Evolutionary conservation across 1,284 basidiomycete genomes (phyloP).

Genomic region (Testicularia cyperi): DNA sequence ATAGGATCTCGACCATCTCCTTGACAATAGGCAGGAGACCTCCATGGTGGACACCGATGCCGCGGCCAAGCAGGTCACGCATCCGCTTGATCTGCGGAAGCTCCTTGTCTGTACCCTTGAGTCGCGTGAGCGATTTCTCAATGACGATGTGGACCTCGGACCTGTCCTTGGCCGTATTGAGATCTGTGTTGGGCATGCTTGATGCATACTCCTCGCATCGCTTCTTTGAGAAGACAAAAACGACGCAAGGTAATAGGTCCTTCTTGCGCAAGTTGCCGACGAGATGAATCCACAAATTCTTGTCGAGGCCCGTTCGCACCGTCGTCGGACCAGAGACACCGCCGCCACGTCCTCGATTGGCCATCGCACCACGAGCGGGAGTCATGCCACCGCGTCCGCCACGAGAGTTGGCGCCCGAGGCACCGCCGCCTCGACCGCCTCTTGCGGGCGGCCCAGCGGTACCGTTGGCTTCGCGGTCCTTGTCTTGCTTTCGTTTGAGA

Average conservation of each 20-base stretch:
- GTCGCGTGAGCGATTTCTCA: constrained; percentile 83
- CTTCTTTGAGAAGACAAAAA: constrained; percentile 97
- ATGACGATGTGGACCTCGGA: constrained; percentile 94
- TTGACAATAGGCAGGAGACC: constrained; percentile 95
- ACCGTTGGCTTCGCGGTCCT: constrained; percentile 84
- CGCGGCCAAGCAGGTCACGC: constrained; percentile 83
- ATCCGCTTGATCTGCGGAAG: constrained; percentile 94
- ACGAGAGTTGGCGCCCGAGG: constrained; percentile 30
- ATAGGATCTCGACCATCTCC: constrained; percentile 88
- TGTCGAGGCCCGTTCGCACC: constrained; percentile 68
- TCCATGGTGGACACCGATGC: constrained; percentile 96
- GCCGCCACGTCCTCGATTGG: constrained; percentile 65
- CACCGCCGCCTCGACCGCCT: constrained; percentile 63
- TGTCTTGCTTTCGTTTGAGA: constrained; percentile 89
- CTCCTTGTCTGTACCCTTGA: constrained; percentile 84
- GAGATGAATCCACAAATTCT: constrained; percentile 90
- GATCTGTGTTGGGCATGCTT: constrained; percentile 82
- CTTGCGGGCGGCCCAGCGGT: constrained; percentile 71
- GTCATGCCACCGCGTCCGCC: constrained; percentile 37
- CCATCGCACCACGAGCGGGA: constrained; percentile 60
- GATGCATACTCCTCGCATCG: constrained; percentile 93
- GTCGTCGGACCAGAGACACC: constrained; percentile 26
- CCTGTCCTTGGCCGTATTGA: constrained; percentile 83
- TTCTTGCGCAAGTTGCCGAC: constrained; percentile 83
- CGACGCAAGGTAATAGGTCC: constrained; percentile 84